Evolutionary conservation across 768 basidiomycete species (phyloP).

Genomic region (Hydnomerulius pinastri): DNA sequence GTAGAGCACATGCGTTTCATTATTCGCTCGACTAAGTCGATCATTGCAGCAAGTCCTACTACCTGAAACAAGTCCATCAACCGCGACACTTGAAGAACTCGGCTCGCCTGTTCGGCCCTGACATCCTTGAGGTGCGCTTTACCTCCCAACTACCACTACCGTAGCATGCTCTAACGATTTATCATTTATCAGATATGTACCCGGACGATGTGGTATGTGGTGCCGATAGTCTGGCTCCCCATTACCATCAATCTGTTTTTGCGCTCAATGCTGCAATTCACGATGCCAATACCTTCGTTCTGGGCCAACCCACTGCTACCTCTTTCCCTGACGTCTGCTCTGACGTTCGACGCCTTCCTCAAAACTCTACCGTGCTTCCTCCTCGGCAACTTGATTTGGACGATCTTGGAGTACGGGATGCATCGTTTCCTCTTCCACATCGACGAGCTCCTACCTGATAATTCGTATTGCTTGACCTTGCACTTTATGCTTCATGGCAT

Average conservation of each 20-base stretch:
- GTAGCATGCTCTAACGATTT: slow-evolving; percentile 1
- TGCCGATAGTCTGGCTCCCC: slow-evolving; percentile 90
- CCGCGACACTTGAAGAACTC: slow-evolving; percentile 84
- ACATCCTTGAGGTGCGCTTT: slow-evolving; percentile 70
- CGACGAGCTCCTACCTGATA: slow-evolving; percentile 85
- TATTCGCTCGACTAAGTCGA: not conserved
- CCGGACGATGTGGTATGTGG: slow-evolving; percentile 89
- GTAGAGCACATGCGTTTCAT: slow-evolving; percentile 22
- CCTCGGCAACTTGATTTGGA: slow-evolving; percentile 90
- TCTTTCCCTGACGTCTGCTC: slow-evolving; percentile 43
- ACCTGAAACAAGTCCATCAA: slow-evolving; percentile 95
- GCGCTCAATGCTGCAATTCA: slow-evolving; percentile 84
- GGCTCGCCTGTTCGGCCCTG: slow-evolving; percentile 84
- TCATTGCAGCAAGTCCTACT: slow-evolving; percentile 80
- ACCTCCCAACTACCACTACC: not conserved
- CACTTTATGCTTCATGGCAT: slow-evolving; percentile 96
- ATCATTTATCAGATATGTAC: slow-evolving; percentile 61
- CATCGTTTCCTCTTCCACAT: slow-evolving; percentile 99
- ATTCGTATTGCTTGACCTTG: slow-evolving; percentile 71
- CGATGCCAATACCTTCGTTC: slow-evolving; percentile 67
- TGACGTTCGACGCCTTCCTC: slow-evolving; percentile 52
- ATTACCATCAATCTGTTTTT: slow-evolving; percentile 78
- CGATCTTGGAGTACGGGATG: slow-evolving; percentile 86
- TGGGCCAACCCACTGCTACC: slow-evolving; percentile 56
- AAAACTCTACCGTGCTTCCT: slow-evolving; percentile 73